These are phyloP conservation scores for Monosiga brevicollis DNA, from an alignment of 78 protist species.

Conservation along the genomic window DNA sequence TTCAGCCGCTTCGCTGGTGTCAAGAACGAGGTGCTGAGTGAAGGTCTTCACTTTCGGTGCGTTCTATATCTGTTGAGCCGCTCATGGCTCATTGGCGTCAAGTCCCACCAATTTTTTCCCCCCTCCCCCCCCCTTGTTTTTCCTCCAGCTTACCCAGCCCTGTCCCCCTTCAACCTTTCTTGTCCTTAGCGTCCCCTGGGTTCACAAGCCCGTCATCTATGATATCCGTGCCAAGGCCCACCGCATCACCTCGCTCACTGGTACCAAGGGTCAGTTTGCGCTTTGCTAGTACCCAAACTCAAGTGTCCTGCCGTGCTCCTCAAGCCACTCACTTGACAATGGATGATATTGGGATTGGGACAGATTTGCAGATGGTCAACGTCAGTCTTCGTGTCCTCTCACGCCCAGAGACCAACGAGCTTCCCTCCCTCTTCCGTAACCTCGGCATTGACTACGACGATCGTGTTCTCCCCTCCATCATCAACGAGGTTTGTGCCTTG, in stretches of 20 bases:
- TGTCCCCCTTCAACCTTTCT: neutral
- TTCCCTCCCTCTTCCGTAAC: slow-evolving; percentile 45
- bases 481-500: no score
- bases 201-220: slow-evolving; percentile 71
- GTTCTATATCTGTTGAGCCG: neutral
- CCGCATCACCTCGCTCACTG: slow-evolving; percentile 69
- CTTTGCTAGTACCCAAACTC: no score
- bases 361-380: slow-evolving; percentile 87
- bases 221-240: slow-evolving; percentile 71
- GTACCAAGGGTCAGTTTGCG: slow-evolving; percentile 61
- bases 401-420: slow-evolving; percentile 51
- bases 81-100: neutral
- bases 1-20: slow-evolving; percentile 65
- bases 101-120: no score
- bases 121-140: no score
- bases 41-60: slow-evolving; percentile 61
- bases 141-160: neutral
- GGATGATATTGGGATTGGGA: neutral
- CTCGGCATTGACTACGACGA: slow-evolving; percentile 86
- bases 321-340: no score
- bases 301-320: no score
- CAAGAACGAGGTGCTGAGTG: slow-evolving; percentile 33
- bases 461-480: slow-evolving; percentile 81
- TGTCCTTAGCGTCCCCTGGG: slow-evolving; percentile 42
- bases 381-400: slow-evolving; percentile 75